Base-by-base conservation (phyloP, 164 flowering plant genomes). In the Vitis amurensis region DNA sequence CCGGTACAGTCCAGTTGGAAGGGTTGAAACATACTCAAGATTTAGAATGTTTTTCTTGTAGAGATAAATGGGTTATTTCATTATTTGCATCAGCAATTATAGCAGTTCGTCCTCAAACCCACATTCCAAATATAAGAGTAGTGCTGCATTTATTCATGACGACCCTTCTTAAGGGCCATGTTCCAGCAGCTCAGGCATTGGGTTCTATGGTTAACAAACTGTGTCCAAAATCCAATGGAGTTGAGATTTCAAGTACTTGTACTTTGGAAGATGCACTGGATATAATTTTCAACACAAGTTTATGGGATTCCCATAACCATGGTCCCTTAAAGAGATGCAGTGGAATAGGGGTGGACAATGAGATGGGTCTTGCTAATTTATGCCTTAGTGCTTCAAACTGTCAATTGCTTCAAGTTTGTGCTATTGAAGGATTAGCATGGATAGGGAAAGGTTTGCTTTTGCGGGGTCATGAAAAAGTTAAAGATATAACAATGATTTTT, bases 371-470 rank as follows among this genome's bases (percentile, higher is more conserved):
- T 59, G 55, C 67, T 58, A 69, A 71, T 63, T 72, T 83, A 49
- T 69, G 69, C 68, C 67, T 50, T 29, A 60, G 68, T 63, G 61
- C 50, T 73, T 37, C n/a, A 37, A 70, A 65, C 17, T 59, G 61
- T 68, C 52, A 58, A 29, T 55, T 66, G n/a, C 74, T 84, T 74
- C 83, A 82, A 73, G 67, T 68, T 59, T 80, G 82, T 69, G 88
- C 88, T 64, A 76, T 89, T 49, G 70, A 66, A 78, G 99, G 97
- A 60, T 72, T 95, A 44, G 88, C 97, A 75, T 95, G 99, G 99
- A 76, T 95, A 61, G 97, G 93, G 10, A 95, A 95, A 83, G 99
- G 99, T 27, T 80, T 95, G 77, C 83, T 93, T 30, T 85, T 95
- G 95, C 89, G 95, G 57, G 99, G 99, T 53, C 94, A 93, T 85